These are phyloP conservation scores for Ulota crispa DNA, from an alignment of 225 moss, liverwort and hornwort genomes.

Conservation along the genomic window DNA sequence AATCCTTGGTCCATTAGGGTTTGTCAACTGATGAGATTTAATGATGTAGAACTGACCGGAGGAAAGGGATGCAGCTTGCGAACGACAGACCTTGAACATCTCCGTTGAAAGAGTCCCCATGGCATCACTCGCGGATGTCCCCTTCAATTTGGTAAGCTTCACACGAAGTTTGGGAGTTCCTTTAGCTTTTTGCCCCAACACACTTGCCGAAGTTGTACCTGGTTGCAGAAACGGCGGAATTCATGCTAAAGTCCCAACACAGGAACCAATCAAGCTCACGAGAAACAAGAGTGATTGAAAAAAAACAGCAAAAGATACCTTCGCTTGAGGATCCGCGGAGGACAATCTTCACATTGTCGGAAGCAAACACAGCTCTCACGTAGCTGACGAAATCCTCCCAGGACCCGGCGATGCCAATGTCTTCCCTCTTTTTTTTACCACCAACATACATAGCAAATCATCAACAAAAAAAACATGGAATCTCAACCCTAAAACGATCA, in stretches of 20 bases:
- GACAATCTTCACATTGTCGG: constrained; percentile 65
- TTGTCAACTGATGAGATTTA: neutral
- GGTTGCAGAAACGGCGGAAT: constrained; percentile 6
- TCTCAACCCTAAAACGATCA: neutral
- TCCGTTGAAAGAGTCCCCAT: constrained; percentile 66
- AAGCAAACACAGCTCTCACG: constrained; percentile 62
- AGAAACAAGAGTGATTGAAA: constrained; percentile 9
- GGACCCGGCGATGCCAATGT: constrained; percentile 66
- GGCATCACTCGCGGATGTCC: constrained; percentile 59
- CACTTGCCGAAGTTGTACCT: constrained; percentile 48
- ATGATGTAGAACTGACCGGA: constrained; percentile 47
- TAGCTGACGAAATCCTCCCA: constrained; percentile 69
- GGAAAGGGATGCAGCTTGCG: constrained; percentile 50
- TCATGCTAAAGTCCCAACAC: constrained; percentile 8
- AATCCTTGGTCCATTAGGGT: neutral
- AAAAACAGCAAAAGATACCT: constrained; percentile 27
- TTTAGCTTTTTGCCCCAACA: constrained; percentile 62
- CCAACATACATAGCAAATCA: neutral
- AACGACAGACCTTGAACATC: constrained; percentile 56
- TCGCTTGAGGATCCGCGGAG: constrained; percentile 43
- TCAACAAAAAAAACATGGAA: neutral
- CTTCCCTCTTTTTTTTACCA: constrained; percentile 57
- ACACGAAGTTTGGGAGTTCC: constrained; percentile 66
- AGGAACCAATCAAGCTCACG: constrained; percentile 1
- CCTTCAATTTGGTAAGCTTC: constrained; percentile 52